Base-by-base conservation (phyloP, 139 green algal species). In the Chlorella sp. region DNA sequence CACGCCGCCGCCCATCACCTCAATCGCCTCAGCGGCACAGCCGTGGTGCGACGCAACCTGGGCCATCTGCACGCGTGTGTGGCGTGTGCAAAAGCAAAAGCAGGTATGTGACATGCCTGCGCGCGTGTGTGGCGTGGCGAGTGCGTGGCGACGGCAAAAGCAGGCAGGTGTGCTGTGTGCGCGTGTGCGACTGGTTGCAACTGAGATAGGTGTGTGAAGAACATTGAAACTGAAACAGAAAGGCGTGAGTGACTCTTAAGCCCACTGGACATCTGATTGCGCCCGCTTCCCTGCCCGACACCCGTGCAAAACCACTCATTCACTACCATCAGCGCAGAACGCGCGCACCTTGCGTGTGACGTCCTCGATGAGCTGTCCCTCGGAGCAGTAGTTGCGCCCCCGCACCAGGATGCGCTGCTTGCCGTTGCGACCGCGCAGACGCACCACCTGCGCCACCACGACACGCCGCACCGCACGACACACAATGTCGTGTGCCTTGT, bases 401-500 rank as follows among this genome's bases (percentile, higher is more conserved):
- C 88, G 81, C 35, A 94, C 67, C 27, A 93, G 49, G 63, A 93
- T 85, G 65, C 81, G 79, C 76, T 90, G 80, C 35, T 72, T 74
- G n/a, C 74, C 78, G 31, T 55, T n/a, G 35, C 55, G 59, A 60
- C 89, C 85, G 17, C 68, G 62, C n/a, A 89, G 60, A 1, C 74
- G 67, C 62, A 82, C 55, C 17, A 67, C 64, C n/a, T n/a, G n/a
- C n/a, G n/a, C n/a, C n/a, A n/a, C n/a, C n/a, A n/a, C n/a, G n/a
- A n/a, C n/a, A n/a, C n/a, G n/a, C n/a, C n/a, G n/a, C n/a, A n/a
- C n/a, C n/a, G n/a, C n/a, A n/a, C n/a, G n/a, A n/a, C n/a, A n/a
- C n/a, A n/a, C n/a, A n/a, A n/a, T n/a, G n/a, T n/a, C n/a, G n/a
- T n/a, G n/a, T n/a, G n/a, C n/a, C n/a, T n/a, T n/a, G n/a, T n/a